Evolutionary conservation across 768 basidiomycete species (phyloP), one percentile per base, ranked within the genome.

Genomic region (Tubosaeta sp.): DNA sequence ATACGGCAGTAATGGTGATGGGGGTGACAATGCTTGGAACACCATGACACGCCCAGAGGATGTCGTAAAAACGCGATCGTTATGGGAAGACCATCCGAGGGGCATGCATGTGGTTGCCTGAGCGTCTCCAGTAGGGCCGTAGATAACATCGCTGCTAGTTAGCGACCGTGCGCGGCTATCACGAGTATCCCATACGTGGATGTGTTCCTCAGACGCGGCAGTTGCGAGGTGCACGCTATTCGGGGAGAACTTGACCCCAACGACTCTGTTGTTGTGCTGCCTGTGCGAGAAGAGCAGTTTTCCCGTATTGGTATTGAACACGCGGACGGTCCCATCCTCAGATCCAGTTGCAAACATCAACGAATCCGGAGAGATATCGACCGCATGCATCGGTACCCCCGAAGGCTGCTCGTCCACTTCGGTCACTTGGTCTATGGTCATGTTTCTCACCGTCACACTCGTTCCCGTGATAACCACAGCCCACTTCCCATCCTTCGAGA

Each of bases 211-310:
- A 14, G 22, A 24, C 13, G 38, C 21, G 16, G 21, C 46, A 4
- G 34, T 32, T 35, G 46, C 46, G 27, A 48, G 8, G 1, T 14
- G 13, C 4, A 12, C 19, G 18, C 46, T 29, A 40, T 31, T 6
- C 9, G 29, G 46, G 14, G 46, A 40, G 21, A 48, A 48, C 11
- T 48, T 48, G 46, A 48, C 46, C 14, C 38, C 27, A 6, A 48
- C 6, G 0, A 48, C 19, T 1, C 8, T 22, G 13, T 30, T 22
- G 9, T 21, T 21, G 29, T 39, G 46, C 10, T 39, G 35, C 0
- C 21, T 19, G 25, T 6, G 8, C 19, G 1, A 6, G 1, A 18
- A 2, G 14, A 30, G 38, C 16, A 13, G 3, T 11, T 39, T n/a
- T 30, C 29, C 12, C 9, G 38, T 16, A 7, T 19, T 19, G 29